Evolutionary conservation across 106 monocot genomes (phyloP).

Genomic region (Platanthera zijinensis): DNA sequence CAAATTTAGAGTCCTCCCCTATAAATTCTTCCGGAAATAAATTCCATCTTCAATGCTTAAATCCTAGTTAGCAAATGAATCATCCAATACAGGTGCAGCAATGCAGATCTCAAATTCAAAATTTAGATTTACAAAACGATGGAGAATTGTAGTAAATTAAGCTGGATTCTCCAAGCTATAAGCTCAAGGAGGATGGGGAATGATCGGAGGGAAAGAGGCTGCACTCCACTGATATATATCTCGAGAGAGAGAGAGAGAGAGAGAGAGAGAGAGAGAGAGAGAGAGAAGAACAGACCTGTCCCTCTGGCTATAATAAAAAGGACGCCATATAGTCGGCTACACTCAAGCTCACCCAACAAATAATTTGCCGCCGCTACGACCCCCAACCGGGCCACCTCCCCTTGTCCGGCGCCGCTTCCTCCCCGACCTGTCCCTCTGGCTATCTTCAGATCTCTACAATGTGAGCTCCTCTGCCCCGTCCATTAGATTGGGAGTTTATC

Average conservation of each 20-base stretch:
- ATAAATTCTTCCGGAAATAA: not conserved
- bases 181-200: not conserved
- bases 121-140: not conserved
- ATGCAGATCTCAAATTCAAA: not conserved
- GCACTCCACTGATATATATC: not conserved
- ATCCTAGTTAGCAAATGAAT: not conserved
- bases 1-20: not conserved
- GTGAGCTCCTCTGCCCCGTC: too few species aligned
- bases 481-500: too few species aligned
- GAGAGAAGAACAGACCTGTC: too few species aligned
- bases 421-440: not conserved
- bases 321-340: too few species aligned
- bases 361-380: not conserved
- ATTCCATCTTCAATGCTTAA: not conserved
- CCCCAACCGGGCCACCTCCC: not conserved
- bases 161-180: not conserved
- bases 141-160: not conserved
- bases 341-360: conserved; percentile 1
- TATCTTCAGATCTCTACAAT: too few species aligned
- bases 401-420: not conserved
- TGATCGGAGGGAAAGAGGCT: not conserved
- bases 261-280: too few species aligned
- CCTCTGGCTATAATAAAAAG: too few species aligned
- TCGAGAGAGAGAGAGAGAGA: not conserved
- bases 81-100: not conserved